These are phyloP conservation scores for Agastache rugosa DNA, from an alignment of 257 asterid genomes.

Conservation along the genomic window DNA sequence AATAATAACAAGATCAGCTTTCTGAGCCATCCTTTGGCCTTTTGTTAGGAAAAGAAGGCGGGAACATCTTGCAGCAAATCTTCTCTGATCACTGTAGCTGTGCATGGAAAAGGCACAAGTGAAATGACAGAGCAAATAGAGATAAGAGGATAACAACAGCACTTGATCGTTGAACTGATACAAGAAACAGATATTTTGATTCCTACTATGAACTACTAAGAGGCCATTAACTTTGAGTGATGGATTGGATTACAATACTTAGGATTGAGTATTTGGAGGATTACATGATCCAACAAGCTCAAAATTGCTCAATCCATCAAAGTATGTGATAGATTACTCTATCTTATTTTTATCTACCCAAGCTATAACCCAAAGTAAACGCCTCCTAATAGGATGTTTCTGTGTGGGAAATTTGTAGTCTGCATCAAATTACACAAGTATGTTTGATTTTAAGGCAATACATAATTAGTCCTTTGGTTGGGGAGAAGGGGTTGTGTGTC, in stretches of 20 bases:
- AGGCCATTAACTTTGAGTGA: background rate
- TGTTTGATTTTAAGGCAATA: background rate
- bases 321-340: background rate
- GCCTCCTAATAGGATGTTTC: background rate
- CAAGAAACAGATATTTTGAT: background rate
- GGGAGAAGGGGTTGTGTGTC: background rate
- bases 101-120: constrained; percentile 16
- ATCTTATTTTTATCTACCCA: background rate
- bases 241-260: background rate
- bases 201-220: background rate
- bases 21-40: constrained; percentile 67
- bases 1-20: constrained; percentile 74
- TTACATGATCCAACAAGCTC: background rate
- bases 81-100: constrained; percentile 41
- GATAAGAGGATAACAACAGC: constrained; percentile 5
- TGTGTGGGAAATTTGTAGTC: constrained; percentile 7
- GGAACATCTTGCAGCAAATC: constrained; percentile 62
- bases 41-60: constrained; percentile 43
- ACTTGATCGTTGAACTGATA: background rate
- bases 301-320: background rate
- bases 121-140: background rate
- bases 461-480: background rate
- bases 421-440: constrained; percentile 14
- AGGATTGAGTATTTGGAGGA: background rate
- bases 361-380: background rate